Percentiles rank a stretch among this genome's conserved stretches.
phyloP scores from a whole-genome alignment of 768 basidiomycete species.

The Neoboletus brunneissimus region DNA sequence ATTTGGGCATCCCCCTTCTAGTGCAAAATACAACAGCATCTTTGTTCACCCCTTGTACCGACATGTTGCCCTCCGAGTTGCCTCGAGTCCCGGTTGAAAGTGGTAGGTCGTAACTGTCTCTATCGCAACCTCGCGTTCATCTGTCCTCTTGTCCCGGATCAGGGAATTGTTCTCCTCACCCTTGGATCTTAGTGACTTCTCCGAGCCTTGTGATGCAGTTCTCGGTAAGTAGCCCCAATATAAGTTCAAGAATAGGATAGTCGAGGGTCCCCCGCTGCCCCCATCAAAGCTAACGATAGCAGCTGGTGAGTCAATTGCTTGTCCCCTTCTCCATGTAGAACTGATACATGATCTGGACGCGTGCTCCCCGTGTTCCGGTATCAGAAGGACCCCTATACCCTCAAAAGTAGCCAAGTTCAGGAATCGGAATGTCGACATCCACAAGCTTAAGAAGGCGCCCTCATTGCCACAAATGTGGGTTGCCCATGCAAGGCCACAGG shows the following conservation, averaged over 20 bases:
- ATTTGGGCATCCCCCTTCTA: neutral
- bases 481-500: slow-evolving; percentile 33
- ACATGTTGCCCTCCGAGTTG: slow-evolving; percentile 1
- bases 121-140: slow-evolving; percentile 20
- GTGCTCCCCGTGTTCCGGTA: neutral
- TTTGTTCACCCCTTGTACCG: slow-evolving; percentile 20
- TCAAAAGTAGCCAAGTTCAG: slow-evolving; percentile 2
- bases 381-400: neutral
- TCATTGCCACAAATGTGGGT: slow-evolving; percentile 34
- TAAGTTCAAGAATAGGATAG: slow-evolving; percentile 18
- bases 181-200: neutral
- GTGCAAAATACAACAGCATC: slow-evolving; percentile 20
- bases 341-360: slow-evolving; percentile 1
- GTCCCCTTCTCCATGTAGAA: neutral
- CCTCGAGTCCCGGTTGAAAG: neutral
- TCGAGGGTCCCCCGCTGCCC: slow-evolving; percentile 19
- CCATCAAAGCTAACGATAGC: slow-evolving; percentile 24
- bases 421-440: slow-evolving; percentile 25
- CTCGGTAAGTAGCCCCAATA: slow-evolving; percentile 15
- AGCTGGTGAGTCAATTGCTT: slow-evolving; percentile 22
- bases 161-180: slow-evolving; percentile 17
- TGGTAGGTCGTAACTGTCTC: neutral
- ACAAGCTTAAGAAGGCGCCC: slow-evolving; percentile 33
- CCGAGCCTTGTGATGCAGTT: slow-evolving; percentile 2
- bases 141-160: slow-evolving; percentile 22